Conservation (phyloP, 345 rosid species). For the Cochlearia excelsa region DNA sequence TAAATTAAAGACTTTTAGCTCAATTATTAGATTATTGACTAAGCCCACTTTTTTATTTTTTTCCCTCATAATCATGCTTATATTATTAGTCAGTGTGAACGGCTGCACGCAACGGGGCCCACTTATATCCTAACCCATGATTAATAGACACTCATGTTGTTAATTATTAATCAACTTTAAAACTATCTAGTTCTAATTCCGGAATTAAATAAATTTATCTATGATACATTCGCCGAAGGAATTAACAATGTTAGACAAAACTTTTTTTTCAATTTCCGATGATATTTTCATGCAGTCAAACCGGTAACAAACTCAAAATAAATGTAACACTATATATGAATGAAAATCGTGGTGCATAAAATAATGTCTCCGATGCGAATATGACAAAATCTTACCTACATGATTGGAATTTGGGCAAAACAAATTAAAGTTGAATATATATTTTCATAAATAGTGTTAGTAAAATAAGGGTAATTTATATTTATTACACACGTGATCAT, state of each 20-base stretch:
- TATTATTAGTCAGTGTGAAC: constrained; percentile 25
- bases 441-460: constrained; percentile 15
- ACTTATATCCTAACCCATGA: constrained; percentile 19
- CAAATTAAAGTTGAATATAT: neutral
- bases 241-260: no score
- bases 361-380: neutral
- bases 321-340: no score
- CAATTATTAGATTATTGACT: neutral
- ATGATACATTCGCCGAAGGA: no score
- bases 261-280: no score
- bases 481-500: constrained; percentile 35
- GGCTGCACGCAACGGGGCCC: constrained; percentile 15
- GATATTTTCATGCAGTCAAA: no score
- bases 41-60: constrained; percentile 13
- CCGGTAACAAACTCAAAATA: no score
- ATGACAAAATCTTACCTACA: constrained; percentile 16
- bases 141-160: neutral
- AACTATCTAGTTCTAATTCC: no score
- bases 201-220: no score
- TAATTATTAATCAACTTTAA: neutral
- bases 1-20: neutral
- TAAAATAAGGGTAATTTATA: constrained; percentile 2
- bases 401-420: constrained; percentile 13
- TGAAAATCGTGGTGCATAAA: no score
- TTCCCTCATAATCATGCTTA: constrained; percentile 5